phyloP scores from a whole-genome alignment of 768 basidiomycete species.

The Candolleomyces efflorescens region DNA sequence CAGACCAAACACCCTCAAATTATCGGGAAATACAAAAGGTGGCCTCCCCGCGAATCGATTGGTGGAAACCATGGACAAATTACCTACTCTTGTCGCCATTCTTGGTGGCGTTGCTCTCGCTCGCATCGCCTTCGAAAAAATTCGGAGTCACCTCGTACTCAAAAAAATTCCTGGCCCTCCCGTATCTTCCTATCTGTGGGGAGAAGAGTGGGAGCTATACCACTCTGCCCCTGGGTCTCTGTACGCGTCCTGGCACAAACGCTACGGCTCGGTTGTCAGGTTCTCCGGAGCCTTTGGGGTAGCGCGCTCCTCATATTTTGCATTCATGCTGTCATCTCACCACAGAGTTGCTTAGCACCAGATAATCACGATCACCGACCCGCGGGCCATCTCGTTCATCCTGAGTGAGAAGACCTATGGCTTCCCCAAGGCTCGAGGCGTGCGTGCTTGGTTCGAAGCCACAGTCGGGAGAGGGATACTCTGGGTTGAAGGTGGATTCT shows the following conservation, averaged over 20 bases:
- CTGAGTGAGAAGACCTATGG: slow-evolving; percentile 50
- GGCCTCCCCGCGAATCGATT: too few relatives aligned
- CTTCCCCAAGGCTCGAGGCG: slow-evolving; percentile 61
- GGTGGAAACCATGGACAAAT: neutral
- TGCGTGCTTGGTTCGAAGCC: slow-evolving; percentile 59
- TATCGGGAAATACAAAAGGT: too few relatives aligned
- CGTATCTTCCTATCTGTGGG: slow-evolving; percentile 50
- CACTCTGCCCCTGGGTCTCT: slow-evolving; percentile 46
- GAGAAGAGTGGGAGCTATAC: slow-evolving; percentile 57
- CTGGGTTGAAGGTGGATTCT: slow-evolving; percentile 53
- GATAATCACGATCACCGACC: slow-evolving; percentile 53
- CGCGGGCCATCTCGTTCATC: slow-evolving; percentile 49
- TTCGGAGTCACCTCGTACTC: slow-evolving; percentile 30
- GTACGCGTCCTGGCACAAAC: slow-evolving; percentile 48
- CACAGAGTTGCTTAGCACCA: slow-evolving; percentile 37
- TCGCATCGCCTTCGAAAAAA: slow-evolving; percentile 29
- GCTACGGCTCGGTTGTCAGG: slow-evolving; percentile 50
- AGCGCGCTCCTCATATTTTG: slow-evolving; percentile 12
- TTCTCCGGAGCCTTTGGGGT: slow-evolving; percentile 59
- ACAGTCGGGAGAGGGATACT: slow-evolving; percentile 61
- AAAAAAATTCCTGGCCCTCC: slow-evolving; percentile 50
- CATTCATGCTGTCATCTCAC: slow-evolving; percentile 1
- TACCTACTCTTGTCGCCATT: slow-evolving; percentile 23
- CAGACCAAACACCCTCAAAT: too few relatives aligned
- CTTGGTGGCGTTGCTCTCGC: slow-evolving; percentile 20